Conservation (phyloP, 2,329 filamentous ascomycete species). For the Paradendryphiella salina region DNA sequence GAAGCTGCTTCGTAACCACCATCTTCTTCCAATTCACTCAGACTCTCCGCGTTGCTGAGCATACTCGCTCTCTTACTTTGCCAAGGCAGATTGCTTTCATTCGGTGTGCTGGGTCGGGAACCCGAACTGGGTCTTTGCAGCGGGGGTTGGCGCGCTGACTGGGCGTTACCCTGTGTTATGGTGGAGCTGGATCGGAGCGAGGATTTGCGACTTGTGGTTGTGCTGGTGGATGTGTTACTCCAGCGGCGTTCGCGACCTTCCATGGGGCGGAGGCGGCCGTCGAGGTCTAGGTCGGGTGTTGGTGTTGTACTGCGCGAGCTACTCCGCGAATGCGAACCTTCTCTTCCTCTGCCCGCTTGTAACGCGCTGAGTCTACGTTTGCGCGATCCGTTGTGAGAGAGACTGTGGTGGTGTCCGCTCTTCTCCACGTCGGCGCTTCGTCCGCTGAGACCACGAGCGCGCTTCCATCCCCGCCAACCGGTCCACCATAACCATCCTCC, state of each 20-base stretch:
- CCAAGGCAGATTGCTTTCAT: constrained; percentile 27
- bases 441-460: constrained; percentile 35
- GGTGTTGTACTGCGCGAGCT: constrained; percentile 40
- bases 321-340: constrained; percentile 38
- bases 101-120: constrained; percentile 33
- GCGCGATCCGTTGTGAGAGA: constrained; percentile 26
- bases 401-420: constrained; percentile 23
- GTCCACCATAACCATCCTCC: constrained; percentile 86
- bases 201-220: constrained; percentile 20
- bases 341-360: constrained; percentile 25
- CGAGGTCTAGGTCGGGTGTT: constrained; percentile 39
- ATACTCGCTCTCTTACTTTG: constrained; percentile 41
- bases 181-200: constrained; percentile 28
- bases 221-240: constrained; percentile 41
- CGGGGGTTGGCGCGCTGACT: constrained; percentile 33
- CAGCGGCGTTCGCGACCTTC: constrained; percentile 36
- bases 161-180: constrained; percentile 30
- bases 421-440: constrained; percentile 39
- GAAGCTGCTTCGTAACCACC: constrained; percentile 15
- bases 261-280: constrained; percentile 28
- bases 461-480: constrained; percentile 64
- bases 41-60: constrained; percentile 36
- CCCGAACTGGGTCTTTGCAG: constrained; percentile 13
- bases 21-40: constrained; percentile 18
- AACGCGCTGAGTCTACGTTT: constrained; percentile 37